Percentiles rank a stretch among this genome's conserved stretches.
These are phyloP conservation scores for Ogataea nakhonphanomensis DNA, from an alignment of 805 yeast species.

Conservation along the genomic window DNA sequence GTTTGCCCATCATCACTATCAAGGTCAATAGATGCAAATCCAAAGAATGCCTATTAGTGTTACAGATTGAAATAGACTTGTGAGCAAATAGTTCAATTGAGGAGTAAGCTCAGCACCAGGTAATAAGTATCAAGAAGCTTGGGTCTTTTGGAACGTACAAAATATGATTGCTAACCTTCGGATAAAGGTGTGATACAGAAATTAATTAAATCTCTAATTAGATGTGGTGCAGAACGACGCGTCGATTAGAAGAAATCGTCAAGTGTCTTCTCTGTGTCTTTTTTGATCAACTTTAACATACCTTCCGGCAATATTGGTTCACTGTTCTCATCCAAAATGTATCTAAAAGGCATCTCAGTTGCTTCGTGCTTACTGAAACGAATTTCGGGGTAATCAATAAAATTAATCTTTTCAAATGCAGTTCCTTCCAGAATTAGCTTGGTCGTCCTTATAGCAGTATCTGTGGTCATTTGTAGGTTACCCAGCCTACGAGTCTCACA, in stretches of 20 bases:
- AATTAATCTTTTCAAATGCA: constrained; percentile 68
- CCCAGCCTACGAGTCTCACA: constrained; percentile 87
- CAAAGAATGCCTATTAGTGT: too few relatives aligned
- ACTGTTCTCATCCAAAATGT: constrained; percentile 59
- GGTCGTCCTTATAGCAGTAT: constrained; percentile 93
- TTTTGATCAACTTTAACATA: constrained; percentile 80
- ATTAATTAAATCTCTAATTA: background rate
- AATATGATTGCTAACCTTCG: too few relatives aligned
- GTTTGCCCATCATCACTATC: too few relatives aligned
- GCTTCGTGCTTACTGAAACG: constrained; percentile 84
- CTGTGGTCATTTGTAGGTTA: constrained; percentile 92
- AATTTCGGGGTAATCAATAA: constrained; percentile 92
- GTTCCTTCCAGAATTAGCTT: constrained; percentile 66
- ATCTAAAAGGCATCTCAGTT: constrained; percentile 97
- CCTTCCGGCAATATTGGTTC: constrained; percentile 89
- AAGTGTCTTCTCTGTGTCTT: constrained; percentile 78
- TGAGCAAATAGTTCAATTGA: too few relatives aligned
- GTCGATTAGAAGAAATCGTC: constrained; percentile 54
- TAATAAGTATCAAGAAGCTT: too few relatives aligned
- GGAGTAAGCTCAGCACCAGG: too few relatives aligned
- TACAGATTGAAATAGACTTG: too few relatives aligned
- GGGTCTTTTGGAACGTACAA: too few relatives aligned
- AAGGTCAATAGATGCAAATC: too few relatives aligned
- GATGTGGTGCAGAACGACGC: constrained; percentile 2
- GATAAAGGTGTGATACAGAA: background rate